A percentile compares a stretch with the other conserved stretches of the same genome.
These are phyloP conservation scores for Tardiomyces blankii DNA, from an alignment of 1,139 yeast species.

Conservation along the genomic window DNA sequence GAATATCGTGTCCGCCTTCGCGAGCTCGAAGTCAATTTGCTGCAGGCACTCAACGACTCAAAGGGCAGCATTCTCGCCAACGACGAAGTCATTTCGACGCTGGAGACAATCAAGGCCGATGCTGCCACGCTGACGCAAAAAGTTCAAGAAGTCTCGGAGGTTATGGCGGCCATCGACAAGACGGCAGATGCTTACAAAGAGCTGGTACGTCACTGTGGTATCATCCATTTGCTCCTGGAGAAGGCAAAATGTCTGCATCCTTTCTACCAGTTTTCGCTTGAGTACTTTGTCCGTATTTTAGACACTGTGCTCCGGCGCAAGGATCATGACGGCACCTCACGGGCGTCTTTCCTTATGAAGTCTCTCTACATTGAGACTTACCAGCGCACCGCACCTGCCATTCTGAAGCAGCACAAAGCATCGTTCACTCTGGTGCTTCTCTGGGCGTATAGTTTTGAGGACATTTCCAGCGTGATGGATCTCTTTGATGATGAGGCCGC, in stretches of 20 bases:
- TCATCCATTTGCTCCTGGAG: slow-evolving; percentile 37
- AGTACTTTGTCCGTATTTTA: slow-evolving; percentile 35
- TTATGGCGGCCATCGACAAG: slow-evolving; percentile 41
- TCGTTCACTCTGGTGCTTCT: slow-evolving; percentile 35
- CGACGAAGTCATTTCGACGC: slow-evolving; percentile 43
- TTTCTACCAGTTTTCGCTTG: slow-evolving; percentile 51
- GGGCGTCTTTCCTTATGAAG: neutral
- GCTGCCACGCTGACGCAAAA: slow-evolving; percentile 44
- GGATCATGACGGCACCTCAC: neutral
- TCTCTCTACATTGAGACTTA: slow-evolving; percentile 37
- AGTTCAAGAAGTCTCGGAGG: slow-evolving; percentile 42
- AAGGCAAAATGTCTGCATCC: slow-evolving; percentile 32
- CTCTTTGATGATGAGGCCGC: neutral
- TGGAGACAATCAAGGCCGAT: slow-evolving; percentile 58
- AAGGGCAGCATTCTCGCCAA: slow-evolving; percentile 61
- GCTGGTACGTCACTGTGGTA: slow-evolving; percentile 32
- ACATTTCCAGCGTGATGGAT: neutral
- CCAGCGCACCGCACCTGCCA: slow-evolving; percentile 36
- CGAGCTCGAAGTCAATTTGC: slow-evolving; percentile 48
- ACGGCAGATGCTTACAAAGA: slow-evolving; percentile 5
- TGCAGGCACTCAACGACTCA: slow-evolving; percentile 46
- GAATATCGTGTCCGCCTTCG: slow-evolving; percentile 48
- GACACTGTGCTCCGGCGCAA: slow-evolving; percentile 25
- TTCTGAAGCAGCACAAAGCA: slow-evolving; percentile 39
- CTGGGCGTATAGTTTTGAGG: slow-evolving; percentile 11